Base-by-base conservation (phyloP, 257 asterid genomes). In the Marsdenia floribunda region DNA sequence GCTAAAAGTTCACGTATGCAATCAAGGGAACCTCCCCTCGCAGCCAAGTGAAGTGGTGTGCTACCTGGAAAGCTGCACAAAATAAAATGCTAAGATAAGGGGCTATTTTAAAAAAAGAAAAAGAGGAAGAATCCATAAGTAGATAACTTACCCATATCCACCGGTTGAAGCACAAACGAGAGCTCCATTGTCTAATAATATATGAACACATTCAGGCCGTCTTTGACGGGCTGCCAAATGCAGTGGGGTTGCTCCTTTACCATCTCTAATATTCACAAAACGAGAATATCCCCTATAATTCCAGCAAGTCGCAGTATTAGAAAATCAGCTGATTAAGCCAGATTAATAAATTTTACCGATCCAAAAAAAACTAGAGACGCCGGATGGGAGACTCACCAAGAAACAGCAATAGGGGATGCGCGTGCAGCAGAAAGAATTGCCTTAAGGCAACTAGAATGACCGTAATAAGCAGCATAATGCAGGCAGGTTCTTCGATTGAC, bases 21-120 rank as follows among this genome's bases (percentile, higher is more conserved):
- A 80, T 94, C 99, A 70, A 94, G 88, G 70, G 97, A 94, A 46
- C 99, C 99, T 24, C 93, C 89, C 84, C 99, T 87, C 53, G 99
- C 99, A 82, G 99, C 99, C 85, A 94, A 87, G 85, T 94, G 99
- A 74, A 94, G 97, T n/a, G 99, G 96, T 63, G 97, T 88, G 76
- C 97, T 92, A 24, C 97, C 96, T 0, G 89, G 91, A 77, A 83
- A 92, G 72, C 99, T 92, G 89, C 52, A 71, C 58, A 35, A 67
- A 33, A 73, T n/a, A 14, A 74, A 77, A 54, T 16, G 55, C 73
- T 72, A 61, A 12, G 8, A 49, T 13, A 40, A 53, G 40, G 72
- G 59, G 54, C n/a, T 54, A 42, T 52, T 21, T 33, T 49, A 38
- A 63, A 64, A 18, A n/a, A 54, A 68, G 15, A 14, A 42, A 12